Evolutionary conservation across 1,139 yeast species (phyloP), one percentile per base, ranked within the genome.

Genomic region (Lodderomyces margitis): DNA sequence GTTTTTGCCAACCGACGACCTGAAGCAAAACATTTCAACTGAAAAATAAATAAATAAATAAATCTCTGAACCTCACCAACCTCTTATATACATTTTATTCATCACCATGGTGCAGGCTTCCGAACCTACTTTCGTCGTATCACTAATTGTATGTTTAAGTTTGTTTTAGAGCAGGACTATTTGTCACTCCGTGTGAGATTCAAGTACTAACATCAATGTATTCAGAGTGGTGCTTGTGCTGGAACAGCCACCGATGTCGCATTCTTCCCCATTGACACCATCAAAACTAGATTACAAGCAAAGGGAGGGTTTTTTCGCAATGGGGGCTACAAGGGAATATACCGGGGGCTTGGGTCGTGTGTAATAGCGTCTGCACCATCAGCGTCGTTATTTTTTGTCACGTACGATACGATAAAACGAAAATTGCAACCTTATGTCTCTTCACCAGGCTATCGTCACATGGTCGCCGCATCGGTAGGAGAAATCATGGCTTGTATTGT

Each of bases 321-420:
- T 62, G 98, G 98, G 21, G 98, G 96, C 2, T 92, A 92, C 78
- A 70, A 65, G 40, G 98, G 98, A 0, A 83, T 94, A 12, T 92
- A 92, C 56, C 74, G 84, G 49, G 99, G 99, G 1, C 70, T 92
- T 8, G 98, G 98, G 2, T 85, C 96, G 36, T 92, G 96, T 17
- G 85, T 92, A 20, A 83, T 91, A 17, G 98, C 98, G 0, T 86
- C 95, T 41, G 98, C 98, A 0, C 99, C 99, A 0, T 75, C 85
- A 40, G 98, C 98, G 0, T 77, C 97, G 8, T 67, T 92, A 33
- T 92, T 92, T 58, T 92, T 92, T 61, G 76, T 89, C 44, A 85
- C 96, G 3, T 92, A 92, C 58, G 98, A 92, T 57, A 70, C 83
- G 4, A 68, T 83, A 64, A 92, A 92, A 55, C 60, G 64, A 6